A percentile compares a stretch with the other conserved stretches of the same genome.
Conservation (phyloP, 495 filamentous ascomycete genomes). For the Hyphodiscus hymeniophilus region DNA sequence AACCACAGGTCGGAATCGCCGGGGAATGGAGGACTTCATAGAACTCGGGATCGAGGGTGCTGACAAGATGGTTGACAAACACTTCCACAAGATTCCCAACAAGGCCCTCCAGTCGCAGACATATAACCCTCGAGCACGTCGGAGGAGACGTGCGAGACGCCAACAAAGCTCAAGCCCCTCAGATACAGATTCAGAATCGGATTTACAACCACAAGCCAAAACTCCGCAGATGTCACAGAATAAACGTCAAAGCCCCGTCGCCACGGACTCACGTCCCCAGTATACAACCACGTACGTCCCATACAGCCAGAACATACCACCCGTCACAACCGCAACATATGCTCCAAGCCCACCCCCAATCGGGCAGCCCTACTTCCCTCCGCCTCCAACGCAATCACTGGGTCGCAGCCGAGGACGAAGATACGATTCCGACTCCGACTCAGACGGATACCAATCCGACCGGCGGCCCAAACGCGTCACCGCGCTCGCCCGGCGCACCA, state of each 20-base stretch:
- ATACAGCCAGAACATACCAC: not conserved
- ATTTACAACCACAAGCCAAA: not conserved
- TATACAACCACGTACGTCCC: not conserved
- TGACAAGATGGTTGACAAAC: conserved; percentile 17
- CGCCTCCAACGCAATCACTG: not conserved
- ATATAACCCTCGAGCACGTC: not conserved
- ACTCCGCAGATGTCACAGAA: not conserved
- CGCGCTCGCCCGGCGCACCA: not conserved
- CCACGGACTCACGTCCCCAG: too few relatives aligned
- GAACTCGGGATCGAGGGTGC: conserved; percentile 15
- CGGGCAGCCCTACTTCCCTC: not conserved
- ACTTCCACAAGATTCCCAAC: conserved; percentile 15
- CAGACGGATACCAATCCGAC: not conserved
- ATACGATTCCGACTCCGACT: not conserved
- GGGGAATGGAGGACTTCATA: not conserved
- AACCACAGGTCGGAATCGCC: not conserved
- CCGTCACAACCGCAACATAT: not conserved
- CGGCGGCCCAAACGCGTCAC: not conserved
- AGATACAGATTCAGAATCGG: not conserved
- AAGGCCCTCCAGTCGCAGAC: conserved; percentile 1
- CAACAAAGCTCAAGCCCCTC: not conserved
- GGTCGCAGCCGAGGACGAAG: too few relatives aligned
- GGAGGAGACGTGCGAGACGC: not conserved
- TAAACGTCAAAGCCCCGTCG: too few relatives aligned
- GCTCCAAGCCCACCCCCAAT: not conserved